Base-by-base conservation (phyloP, 1,284 basidiomycete species). In the Fomitopsis schrenkii region DNA sequence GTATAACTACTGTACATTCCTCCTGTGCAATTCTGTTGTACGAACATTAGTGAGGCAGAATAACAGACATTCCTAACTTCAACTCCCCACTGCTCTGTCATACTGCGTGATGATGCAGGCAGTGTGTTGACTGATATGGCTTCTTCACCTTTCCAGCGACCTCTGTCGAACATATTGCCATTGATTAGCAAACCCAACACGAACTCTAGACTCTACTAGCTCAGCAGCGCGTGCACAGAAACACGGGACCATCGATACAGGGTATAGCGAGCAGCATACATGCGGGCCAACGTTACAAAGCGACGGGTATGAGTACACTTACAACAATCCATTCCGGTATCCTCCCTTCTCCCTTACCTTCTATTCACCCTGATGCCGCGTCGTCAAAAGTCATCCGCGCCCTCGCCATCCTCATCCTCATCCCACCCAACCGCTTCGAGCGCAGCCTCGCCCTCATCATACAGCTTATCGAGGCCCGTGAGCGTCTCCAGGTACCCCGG, bases 391-490 rank as follows among this genome's bases (percentile, higher is more conserved):
- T 70, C 68, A 38, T 71, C 70, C 36, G 77, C 83, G 9, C 79
- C 84, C 17, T 85, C 88, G 30, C 85, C 89, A 48, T 86, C 84
- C 15, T 85, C 88, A 30, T 86, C 89, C 48, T 86, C 85, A 26
- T 88, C 89, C 88, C 90, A 91, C 58, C 94, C 91, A 2, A 93
- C 83, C 38, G 76, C 82, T 67, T 91, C 88, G 64, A 95, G 67
- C 22, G 82, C 84, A n/a, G 83, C 86, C 72, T 95, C 84, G 12
- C 90, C 88, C 67, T 95, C 94, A 19, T 83, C 82, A 68, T 94
- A 88, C 67, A 97, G 74, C 75, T 89, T 83, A 71, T 97, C 93
- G 62, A 98, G 75, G 0, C 95, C 96, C 0, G 94, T 96, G 63
- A 98, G 73, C 60, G 76, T 75, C 76, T 96, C 94, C 35, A 98